Percentiles rank a stretch among this genome's conserved stretches.
These are phyloP conservation scores for Coniferiporia weirii DNA, from an alignment of 1,284 basidiomycete species.

Conservation along the genomic window DNA sequence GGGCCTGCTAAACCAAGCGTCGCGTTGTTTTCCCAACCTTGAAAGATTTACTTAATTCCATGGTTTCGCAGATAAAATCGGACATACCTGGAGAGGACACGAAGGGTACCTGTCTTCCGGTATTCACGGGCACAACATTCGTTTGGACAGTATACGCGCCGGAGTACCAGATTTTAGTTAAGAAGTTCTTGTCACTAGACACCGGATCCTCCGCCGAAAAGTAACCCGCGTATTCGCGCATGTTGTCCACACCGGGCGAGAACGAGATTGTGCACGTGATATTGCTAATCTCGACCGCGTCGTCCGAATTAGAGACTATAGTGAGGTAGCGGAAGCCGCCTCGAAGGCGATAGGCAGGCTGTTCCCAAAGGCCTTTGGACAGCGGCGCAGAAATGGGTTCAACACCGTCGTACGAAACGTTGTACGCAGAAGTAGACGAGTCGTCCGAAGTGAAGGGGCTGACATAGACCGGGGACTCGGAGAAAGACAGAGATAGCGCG, in stretches of 20 bases:
- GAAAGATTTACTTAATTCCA: constrained; percentile 22
- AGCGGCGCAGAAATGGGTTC: constrained; percentile 28
- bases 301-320: constrained; percentile 36
- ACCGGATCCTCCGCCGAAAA: constrained; percentile 45
- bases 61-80: neutral
- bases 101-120: constrained; percentile 47
- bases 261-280: constrained; percentile 51
- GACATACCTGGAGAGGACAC: constrained; percentile 30
- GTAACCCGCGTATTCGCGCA: constrained; percentile 51
- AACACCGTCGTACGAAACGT: constrained; percentile 28
- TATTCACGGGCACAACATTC: constrained; percentile 48
- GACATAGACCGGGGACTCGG: constrained; percentile 42
- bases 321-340: constrained; percentile 57
- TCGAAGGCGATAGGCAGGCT: constrained; percentile 39
- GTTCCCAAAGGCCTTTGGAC: constrained; percentile 40
- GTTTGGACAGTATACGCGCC: constrained; percentile 61
- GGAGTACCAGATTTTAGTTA: constrained; percentile 58
- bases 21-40: constrained; percentile 56
- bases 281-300: constrained; percentile 41
- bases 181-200: constrained; percentile 43
- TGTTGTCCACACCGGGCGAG: constrained; percentile 46
- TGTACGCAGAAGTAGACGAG: constrained; percentile 36
- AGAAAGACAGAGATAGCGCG: constrained; percentile 39
- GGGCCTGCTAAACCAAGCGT: constrained; percentile 51
- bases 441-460: constrained; percentile 40